Base-by-base conservation (phyloP, 2,329 filamentous ascomycete species). In the Elsinoe ampelina region DNA sequence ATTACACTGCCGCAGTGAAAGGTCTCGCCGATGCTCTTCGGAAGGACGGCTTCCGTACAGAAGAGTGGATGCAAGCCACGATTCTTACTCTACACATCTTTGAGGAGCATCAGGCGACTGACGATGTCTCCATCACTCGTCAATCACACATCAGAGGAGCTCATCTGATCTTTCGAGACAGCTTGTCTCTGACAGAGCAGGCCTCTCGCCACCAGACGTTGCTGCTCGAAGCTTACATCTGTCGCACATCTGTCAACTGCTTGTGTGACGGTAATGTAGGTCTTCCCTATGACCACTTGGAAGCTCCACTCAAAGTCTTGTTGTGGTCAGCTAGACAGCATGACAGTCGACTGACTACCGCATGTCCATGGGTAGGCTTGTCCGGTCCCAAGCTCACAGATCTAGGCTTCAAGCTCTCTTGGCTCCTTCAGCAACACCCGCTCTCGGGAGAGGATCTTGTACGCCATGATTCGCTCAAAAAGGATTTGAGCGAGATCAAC, bases 181-280 rank as follows among this genome's bases (percentile, higher is more conserved):
- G 19, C 12, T 34, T 59, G 6, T 41, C 34, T 22, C 35, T 52
- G 5, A 45, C 51, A 10, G 5, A 17, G 11, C 56, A 57, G 6
- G 30, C 57, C 3, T 41, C 47, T 30, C 35, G 55, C 5, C 61
- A 63, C 22, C 58, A 61, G n/a, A 41, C 35, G 2, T 35, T 63
- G 8, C 55, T 64, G 1, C 57, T 63, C n/a, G 61, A 63, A 56
- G 62, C 43, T 12, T 64, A 64, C 38, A 61, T 63, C 43, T 47
- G 58, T 35, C 58, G 61, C 8, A 60, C 61, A 5, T 38, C 58
- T 10, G 48, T 55, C 32, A 63, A 63, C 41, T 54, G 48, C 26
- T 57, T 64, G 1, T 59, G 61, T 35, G 60, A 61, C 15, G 51
- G 59, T 2, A 55, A 61, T 13, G 54, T 54, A 11, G 34, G 41